phyloP scores from a whole-genome alignment of 495 filamentous ascomycete species.

The Paragyromitra xinjiangensis region DNA sequence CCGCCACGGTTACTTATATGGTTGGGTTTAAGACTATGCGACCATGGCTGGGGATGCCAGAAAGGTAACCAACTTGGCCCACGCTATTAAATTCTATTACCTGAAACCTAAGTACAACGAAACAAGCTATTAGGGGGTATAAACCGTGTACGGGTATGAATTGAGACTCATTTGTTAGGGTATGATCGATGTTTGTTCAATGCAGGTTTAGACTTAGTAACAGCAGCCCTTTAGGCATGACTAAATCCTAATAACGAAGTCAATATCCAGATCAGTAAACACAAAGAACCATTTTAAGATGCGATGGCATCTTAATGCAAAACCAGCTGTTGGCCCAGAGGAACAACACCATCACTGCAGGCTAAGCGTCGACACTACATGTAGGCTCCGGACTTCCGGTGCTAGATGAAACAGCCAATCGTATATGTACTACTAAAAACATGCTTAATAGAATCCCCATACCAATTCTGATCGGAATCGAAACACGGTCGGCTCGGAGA shows the following conservation, averaged over 20 bases:
- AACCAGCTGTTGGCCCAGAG: background rate
- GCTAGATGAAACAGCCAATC: background rate
- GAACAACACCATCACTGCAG: background rate
- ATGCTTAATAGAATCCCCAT: background rate
- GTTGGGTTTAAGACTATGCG: too few relatives aligned
- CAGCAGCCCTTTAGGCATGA: background rate
- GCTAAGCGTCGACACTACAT: background rate
- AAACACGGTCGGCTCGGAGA: background rate
- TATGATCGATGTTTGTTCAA: background rate
- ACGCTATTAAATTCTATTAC: background rate
- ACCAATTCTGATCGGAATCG: background rate
- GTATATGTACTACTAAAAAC: background rate
- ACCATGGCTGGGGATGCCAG: background rate
- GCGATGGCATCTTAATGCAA: background rate
- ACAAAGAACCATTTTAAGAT: background rate
- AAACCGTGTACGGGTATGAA: background rate
- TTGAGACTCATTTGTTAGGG: background rate
- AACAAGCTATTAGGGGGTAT: background rate
- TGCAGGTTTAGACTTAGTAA: background rate
- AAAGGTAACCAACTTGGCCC: background rate
- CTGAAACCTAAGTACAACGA: background rate
- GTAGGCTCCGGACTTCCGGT: background rate
- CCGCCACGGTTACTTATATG: too few relatives aligned
- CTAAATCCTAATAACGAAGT: background rate
- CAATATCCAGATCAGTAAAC: constrained; percentile 1